phyloP scores from a whole-genome alignment of 2,329 filamentous ascomycete species.

The Pseudogymnoascus sp. region DNA sequence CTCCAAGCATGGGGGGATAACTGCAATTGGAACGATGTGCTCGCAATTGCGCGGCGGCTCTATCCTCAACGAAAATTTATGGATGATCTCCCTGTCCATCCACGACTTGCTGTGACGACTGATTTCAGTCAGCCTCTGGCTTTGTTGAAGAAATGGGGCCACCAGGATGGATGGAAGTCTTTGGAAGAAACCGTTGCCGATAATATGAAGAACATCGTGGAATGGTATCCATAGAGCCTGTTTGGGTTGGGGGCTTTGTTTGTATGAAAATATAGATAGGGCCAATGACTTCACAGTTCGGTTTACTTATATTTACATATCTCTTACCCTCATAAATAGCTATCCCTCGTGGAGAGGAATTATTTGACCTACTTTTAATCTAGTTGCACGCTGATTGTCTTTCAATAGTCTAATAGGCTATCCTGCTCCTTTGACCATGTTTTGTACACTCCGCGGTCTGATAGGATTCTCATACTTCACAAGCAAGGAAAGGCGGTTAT shows the following conservation, averaged over 20 bases:
- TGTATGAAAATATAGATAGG: neutral
- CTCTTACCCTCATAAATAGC: neutral
- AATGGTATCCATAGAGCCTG: neutral
- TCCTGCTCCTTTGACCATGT: neutral
- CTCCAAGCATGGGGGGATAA: conserved; percentile 24
- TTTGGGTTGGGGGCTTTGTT: neutral
- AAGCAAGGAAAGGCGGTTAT: neutral
- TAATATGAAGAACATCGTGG: conserved; percentile 9
- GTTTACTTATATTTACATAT: neutral
- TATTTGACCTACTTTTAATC: neutral
- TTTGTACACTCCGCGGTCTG: neutral
- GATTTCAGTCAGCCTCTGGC: conserved; percentile 18
- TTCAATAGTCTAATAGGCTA: neutral
- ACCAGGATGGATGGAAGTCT: conserved; percentile 17
- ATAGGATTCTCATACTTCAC: neutral
- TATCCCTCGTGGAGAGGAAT: neutral
- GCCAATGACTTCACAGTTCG: neutral
- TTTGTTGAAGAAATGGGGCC: conserved; percentile 18
- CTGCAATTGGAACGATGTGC: conserved; percentile 24
- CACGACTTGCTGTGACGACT: conserved; percentile 17
- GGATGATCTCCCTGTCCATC: conserved; percentile 18
- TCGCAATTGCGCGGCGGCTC: conserved; percentile 22
- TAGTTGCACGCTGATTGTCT: neutral
- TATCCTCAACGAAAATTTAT: conserved; percentile 21
- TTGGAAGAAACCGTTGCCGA: conserved; percentile 14